These are phyloP conservation scores for Podospora tetraspora DNA, from an alignment of 495 filamentous ascomycete genomes.

Conservation along the genomic window DNA sequence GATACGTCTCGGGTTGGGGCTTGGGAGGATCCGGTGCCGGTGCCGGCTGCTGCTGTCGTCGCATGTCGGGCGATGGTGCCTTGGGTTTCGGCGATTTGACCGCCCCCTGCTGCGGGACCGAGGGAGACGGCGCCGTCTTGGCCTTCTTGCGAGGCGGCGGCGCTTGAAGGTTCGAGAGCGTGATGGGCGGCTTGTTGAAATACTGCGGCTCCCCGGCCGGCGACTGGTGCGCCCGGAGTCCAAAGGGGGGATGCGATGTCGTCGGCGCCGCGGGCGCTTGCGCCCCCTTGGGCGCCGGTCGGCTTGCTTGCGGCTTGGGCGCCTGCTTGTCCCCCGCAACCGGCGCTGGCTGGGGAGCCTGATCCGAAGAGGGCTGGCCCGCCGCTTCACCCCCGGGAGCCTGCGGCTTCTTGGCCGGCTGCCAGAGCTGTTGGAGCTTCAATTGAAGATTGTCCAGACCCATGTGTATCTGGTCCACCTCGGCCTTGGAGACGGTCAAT, in stretches of 20 bases:
- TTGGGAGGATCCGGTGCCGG: constrained; percentile 30
- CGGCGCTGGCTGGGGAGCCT: constrained; percentile 46
- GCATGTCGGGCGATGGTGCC: constrained; percentile 41
- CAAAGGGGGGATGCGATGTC: constrained; percentile 58
- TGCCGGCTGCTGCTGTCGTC: constrained; percentile 37
- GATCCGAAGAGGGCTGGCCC: constrained; percentile 16
- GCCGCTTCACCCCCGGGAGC: constrained; percentile 14
- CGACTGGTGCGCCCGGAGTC: constrained; percentile 62
- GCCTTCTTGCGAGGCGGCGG: constrained; percentile 52
- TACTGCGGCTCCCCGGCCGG: constrained; percentile 65
- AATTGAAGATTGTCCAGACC: constrained; percentile 26
- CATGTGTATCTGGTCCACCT: constrained; percentile 47
- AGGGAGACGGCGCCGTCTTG: constrained; percentile 36
- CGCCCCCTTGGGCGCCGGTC: constrained; percentile 34
- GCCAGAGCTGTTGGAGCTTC: constrained; percentile 18
- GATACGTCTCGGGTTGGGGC: constrained; percentile 33
- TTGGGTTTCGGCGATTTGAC: constrained; percentile 48
- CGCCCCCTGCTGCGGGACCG: constrained; percentile 21
- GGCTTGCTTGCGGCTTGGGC: constrained; percentile 32
- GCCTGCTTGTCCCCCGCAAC: constrained; percentile 65
- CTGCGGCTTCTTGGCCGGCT: constrained; percentile 10
- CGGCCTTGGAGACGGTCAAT: constrained; percentile 53
- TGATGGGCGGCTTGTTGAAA: constrained; percentile 39
- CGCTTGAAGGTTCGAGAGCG: constrained; percentile 44
- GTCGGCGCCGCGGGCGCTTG: constrained; percentile 60